phyloP scores from a whole-genome alignment of 2,329 filamentous ascomycete species.

The Tolypocladium paradoxum region DNA sequence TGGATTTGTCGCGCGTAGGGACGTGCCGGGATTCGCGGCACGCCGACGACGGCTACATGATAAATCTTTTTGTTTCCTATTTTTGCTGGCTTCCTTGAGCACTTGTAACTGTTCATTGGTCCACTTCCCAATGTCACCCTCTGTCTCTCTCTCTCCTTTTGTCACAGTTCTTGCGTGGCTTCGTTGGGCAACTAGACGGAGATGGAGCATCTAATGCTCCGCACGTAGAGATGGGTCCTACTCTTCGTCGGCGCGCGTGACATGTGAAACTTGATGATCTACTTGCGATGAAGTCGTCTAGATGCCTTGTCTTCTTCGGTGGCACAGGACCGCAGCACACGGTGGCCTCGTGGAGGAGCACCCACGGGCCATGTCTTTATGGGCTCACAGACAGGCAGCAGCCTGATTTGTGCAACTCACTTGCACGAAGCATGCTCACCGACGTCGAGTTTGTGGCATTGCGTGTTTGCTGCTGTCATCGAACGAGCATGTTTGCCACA shows the following conservation, averaged over 20 bases:
- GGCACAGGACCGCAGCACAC: neutral
- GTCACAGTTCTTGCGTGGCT: neutral
- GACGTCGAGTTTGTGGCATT: neutral
- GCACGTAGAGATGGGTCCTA: neutral
- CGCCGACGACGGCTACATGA: conserved; percentile 33
- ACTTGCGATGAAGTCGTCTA: neutral
- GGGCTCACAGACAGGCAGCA: neutral
- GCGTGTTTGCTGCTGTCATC: neutral
- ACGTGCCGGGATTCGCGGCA: conserved; percentile 22
- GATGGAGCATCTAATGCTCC: neutral
- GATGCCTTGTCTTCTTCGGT: neutral
- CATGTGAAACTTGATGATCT: neutral
- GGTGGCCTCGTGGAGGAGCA: neutral
- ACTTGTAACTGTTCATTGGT: neutral
- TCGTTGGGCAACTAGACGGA: neutral
- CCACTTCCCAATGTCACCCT: neutral
- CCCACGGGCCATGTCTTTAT: neutral
- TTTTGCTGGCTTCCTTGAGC: neutral
- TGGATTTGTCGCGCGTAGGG: conserved; percentile 9
- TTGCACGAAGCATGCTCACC: neutral
- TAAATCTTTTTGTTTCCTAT: conserved; percentile 31
- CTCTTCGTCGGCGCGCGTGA: neutral
- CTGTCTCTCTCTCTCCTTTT: neutral
- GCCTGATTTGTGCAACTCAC: neutral
- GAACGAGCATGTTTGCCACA: neutral